Percentiles rank a stretch among this genome's conserved stretches.
These are phyloP conservation scores for Setomelanomma holmii DNA, from an alignment of 2,329 filamentous ascomycete species.

Conservation along the genomic window DNA sequence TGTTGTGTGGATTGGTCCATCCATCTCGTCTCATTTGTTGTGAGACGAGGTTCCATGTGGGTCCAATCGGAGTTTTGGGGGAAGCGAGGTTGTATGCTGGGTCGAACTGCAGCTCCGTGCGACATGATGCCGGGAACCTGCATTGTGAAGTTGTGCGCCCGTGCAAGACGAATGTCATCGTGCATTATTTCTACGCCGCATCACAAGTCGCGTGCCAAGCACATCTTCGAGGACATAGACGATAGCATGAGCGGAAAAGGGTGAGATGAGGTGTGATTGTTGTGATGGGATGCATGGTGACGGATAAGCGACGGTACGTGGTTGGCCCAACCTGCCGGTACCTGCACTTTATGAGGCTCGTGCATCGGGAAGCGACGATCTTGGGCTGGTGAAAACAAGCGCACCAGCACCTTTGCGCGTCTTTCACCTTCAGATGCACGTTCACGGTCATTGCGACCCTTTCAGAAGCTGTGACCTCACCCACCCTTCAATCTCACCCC, in stretches of 20 bases:
- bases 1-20: no score
- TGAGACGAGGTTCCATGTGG: constrained; percentile 10
- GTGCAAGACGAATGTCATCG: not conserved
- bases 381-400: constrained; percentile 18
- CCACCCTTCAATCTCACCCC: constrained; percentile 7
- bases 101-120: constrained; percentile 6
- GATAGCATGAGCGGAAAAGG: not conserved
- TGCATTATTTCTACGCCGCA: not conserved
- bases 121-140: constrained; percentile 12
- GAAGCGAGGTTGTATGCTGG: not conserved
- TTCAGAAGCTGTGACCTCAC: constrained; percentile 11
- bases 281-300: constrained; percentile 19
- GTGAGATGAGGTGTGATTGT: constrained; percentile 15
- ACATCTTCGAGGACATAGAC: not conserved
- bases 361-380: constrained; percentile 19
- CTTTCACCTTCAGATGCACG: constrained; percentile 17
- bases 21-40: constrained; percentile 8
- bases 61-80: not conserved
- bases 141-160: not conserved
- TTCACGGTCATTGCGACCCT: constrained; percentile 9
- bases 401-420: constrained; percentile 1
- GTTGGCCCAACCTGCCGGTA: constrained; percentile 15
- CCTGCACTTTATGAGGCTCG: constrained; percentile 24
- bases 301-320: constrained; percentile 16
- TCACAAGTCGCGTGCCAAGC: not conserved